Base-by-base conservation (phyloP, 2,329 filamentous ascomycete species). In the Septoria linicola region DNA sequence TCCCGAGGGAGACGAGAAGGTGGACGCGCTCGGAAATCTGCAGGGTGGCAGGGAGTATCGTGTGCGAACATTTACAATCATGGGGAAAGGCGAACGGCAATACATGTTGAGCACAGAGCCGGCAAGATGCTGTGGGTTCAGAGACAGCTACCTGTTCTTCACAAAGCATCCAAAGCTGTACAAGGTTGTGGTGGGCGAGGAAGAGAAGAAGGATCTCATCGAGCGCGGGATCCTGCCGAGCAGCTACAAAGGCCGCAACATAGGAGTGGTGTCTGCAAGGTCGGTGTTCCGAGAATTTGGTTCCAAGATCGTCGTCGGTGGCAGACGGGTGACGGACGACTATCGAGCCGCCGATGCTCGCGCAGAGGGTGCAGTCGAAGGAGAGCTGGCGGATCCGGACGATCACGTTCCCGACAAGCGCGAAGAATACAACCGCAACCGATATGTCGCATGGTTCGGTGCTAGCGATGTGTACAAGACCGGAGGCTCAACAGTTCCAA, bases 101-200 rank as follows among this genome's bases (percentile, higher is more conserved):
- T 99, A 99, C 81, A 99, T 99, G 93, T 75, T 99, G 72, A 97
- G 93, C 2, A 99, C 93, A 3, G 93, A 99, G 68, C 95, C 93
- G 4, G 93, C 93, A 19, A 87, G 93, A 59, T 97, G 93, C 65
- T 91, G 96, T 49, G 93, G 93, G 13, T 99, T 99, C 78, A 82
- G 93, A 61, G 93, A 99, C 76, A 96, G 91, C 59, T 99, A 99
- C 67, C 82, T 99, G 20, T 96, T 99, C 79, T 99, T 99, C 77
- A 95, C 93, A 58, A 99, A 97, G 73, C 93, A 99, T 72, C 88
- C 88, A 68, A 85, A 90, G 65, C 85, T 99, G 11, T 93, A 90
- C 80, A 99, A 99, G 76, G 96, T 99, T 65, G 96, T 99, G 64
- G 89, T 97, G 50, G 90, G 91, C 63, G 93, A 99, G 59, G 87